These are phyloP conservation scores for Linum tenue DNA, from an alignment of 345 rosid genomes.

Conservation along the genomic window DNA sequence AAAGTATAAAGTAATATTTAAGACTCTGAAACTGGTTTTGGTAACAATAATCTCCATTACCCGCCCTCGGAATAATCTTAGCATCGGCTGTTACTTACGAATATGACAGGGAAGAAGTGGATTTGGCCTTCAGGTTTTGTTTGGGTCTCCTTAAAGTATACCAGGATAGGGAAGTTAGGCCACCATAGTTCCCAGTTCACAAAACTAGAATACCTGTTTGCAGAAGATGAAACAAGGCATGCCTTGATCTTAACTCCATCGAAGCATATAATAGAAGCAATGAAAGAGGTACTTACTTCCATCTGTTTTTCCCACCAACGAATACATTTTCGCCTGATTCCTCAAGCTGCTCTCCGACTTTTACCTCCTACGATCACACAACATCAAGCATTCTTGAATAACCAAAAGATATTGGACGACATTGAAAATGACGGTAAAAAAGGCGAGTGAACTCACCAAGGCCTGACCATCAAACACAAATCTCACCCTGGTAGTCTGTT, in stretches of 20 bases:
- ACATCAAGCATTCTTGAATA: not conserved
- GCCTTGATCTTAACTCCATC: not conserved
- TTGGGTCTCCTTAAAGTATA: slow-evolving; percentile 65
- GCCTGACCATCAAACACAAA: slow-evolving; percentile 63
- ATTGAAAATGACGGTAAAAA: not conserved
- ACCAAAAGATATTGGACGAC: not conserved
- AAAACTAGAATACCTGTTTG: slow-evolving; percentile 49
- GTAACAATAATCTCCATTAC: not conserved
- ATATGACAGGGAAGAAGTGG: slow-evolving; percentile 73
- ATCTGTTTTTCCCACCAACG: slow-evolving; percentile 65
- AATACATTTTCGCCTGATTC: slow-evolving; percentile 69
- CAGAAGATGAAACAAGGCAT: slow-evolving; percentile 1
- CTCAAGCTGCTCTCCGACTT: slow-evolving; percentile 58
- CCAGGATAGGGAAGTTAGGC: slow-evolving; percentile 68
- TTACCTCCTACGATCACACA: slow-evolving; percentile 44
- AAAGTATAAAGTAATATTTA: no score
- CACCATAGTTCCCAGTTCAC: slow-evolving; percentile 88
- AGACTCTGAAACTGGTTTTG: not conserved
- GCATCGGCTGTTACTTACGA: slow-evolving; percentile 34
- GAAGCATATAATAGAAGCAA: not conserved
- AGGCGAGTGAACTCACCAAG: slow-evolving; percentile 37
- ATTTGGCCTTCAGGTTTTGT: slow-evolving; percentile 78
- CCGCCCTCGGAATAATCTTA: not conserved
- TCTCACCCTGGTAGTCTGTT: slow-evolving; percentile 65
- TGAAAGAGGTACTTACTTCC: slow-evolving; percentile 47